Evolutionary conservation across 1,139 yeast species (phyloP).

Genomic region (Blastobotrys buckinghamii): DNA sequence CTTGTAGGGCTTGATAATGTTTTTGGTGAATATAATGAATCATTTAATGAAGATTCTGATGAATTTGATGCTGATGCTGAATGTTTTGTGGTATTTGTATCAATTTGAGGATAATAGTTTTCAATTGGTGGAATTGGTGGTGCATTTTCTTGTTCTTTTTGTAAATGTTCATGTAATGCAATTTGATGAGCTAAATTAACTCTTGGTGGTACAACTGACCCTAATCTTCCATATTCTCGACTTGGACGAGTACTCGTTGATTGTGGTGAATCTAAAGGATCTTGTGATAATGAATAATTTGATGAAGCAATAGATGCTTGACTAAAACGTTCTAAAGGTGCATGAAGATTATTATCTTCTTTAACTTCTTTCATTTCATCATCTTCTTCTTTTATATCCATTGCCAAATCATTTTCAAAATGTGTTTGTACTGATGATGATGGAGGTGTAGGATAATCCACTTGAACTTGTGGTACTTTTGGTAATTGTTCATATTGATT

Average conservation of each 20-base stretch:
- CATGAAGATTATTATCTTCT: background rate
- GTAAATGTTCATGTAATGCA: background rate
- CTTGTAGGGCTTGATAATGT: conserved; percentile 11
- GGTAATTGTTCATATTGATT: background rate
- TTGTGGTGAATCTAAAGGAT: conserved; percentile 16
- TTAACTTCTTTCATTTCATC: background rate
- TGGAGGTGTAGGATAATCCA: conserved; percentile 2
- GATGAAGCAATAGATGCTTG: conserved; percentile 18
- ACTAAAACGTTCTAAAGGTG: background rate
- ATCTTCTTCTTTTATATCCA: background rate
- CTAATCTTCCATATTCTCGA: conserved; percentile 2
- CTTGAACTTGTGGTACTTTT: background rate
- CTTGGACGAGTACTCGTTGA: conserved; percentile 9
- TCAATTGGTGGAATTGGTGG: background rate
- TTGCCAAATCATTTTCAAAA: background rate
- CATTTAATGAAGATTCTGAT: conserved; percentile 9
- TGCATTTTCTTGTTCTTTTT: background rate
- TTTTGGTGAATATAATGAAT: conserved; percentile 8
- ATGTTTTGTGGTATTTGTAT: background rate
- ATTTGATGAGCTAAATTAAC: conserved; percentile 4
- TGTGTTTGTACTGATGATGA: conserved; percentile 1
- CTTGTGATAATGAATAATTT: conserved; percentile 17
- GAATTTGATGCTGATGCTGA: conserved; percentile 11
- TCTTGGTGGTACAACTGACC: conserved; percentile 3
- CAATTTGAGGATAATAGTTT: conserved; percentile 5